phyloP scores from a whole-genome alignment of 257 asterid species.

The Solanum verrucosum region DNA sequence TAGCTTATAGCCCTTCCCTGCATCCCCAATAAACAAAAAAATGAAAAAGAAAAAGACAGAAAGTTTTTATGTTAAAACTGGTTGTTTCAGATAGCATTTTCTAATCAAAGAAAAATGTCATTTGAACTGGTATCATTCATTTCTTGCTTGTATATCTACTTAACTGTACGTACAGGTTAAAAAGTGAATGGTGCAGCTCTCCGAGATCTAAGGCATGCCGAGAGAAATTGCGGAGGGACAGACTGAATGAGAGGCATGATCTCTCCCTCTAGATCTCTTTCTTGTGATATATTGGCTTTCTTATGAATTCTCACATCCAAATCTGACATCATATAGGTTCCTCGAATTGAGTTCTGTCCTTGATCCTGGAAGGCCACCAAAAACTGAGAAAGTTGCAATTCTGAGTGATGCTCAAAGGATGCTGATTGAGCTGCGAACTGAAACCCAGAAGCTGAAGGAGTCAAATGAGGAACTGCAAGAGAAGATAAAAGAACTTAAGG shows the following conservation, averaged over 20 bases:
- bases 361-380: constrained; percentile 21
- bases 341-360: constrained; percentile 13
- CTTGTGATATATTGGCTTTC: not conserved
- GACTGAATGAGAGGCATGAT: constrained; percentile 19
- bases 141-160: not conserved
- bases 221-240: constrained; percentile 19
- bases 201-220: constrained; percentile 17
- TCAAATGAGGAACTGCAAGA: constrained; percentile 14
- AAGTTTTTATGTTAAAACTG: not conserved
- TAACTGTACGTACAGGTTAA: constrained; percentile 10
- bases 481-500: constrained; percentile 22
- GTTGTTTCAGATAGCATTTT: not conserved
- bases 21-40: not conserved
- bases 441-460: constrained; percentile 14
- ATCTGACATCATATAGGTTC: constrained; percentile 10
- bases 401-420: constrained; percentile 13
- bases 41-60: not conserved
- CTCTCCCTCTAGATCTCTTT: not conserved
- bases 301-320: not conserved
- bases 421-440: constrained; percentile 13
- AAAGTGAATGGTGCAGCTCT: not conserved
- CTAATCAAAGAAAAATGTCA: not conserved
- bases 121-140: not conserved
- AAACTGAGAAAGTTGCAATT: constrained; percentile 17
- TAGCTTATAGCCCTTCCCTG: not conserved